A percentile compares a stretch with the other conserved stretches of the same genome.
Evolutionary conservation across 495 filamentous ascomycete genomes (phyloP).

Genomic region (Diplogelasinospora grovesii): DNA sequence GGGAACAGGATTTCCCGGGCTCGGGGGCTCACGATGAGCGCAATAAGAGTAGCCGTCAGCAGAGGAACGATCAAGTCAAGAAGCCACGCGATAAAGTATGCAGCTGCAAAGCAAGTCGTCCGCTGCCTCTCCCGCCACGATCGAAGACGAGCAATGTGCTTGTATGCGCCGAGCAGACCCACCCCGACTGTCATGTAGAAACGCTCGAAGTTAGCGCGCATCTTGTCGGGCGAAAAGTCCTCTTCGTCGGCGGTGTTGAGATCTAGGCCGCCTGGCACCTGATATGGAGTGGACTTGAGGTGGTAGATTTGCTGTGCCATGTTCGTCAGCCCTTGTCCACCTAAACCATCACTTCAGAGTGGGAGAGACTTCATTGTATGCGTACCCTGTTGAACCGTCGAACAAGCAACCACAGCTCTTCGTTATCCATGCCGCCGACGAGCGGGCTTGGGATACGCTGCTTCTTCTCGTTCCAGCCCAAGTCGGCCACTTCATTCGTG

Average conservation of each 20-base stretch:
- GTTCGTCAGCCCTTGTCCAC: not conserved
- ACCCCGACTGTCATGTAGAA: slow-evolving; percentile 79
- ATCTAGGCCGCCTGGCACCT: slow-evolving; percentile 55
- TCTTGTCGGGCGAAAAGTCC: slow-evolving; percentile 79
- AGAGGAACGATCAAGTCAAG: slow-evolving; percentile 66
- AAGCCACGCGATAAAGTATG: slow-evolving; percentile 69
- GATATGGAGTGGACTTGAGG: slow-evolving; percentile 59
- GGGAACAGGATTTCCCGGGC: slow-evolving; percentile 65
- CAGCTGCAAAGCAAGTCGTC: slow-evolving; percentile 59
- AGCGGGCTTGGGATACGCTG: slow-evolving; percentile 54
- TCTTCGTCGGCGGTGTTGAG: slow-evolving; percentile 76
- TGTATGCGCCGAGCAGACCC: slow-evolving; percentile 55
- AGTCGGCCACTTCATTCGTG: slow-evolving; percentile 49
- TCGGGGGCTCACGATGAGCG: slow-evolving; percentile 60
- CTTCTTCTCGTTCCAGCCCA: slow-evolving; percentile 67
- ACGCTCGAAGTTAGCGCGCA: slow-evolving; percentile 72
- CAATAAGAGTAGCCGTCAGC: slow-evolving; percentile 50
- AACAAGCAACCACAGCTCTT: slow-evolving; percentile 75
- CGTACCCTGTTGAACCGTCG: slow-evolving; percentile 78
- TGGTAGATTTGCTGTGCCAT: slow-evolving; percentile 72
- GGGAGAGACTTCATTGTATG: not conserved
- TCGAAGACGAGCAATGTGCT: slow-evolving; percentile 69
- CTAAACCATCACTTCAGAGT: not conserved
- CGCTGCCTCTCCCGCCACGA: slow-evolving; percentile 72
- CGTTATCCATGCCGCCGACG: slow-evolving; percentile 70